These are phyloP conservation scores for Plasmodium vinckei DNA, from an alignment of 169 alveolate species.

Conservation along the genomic window DNA sequence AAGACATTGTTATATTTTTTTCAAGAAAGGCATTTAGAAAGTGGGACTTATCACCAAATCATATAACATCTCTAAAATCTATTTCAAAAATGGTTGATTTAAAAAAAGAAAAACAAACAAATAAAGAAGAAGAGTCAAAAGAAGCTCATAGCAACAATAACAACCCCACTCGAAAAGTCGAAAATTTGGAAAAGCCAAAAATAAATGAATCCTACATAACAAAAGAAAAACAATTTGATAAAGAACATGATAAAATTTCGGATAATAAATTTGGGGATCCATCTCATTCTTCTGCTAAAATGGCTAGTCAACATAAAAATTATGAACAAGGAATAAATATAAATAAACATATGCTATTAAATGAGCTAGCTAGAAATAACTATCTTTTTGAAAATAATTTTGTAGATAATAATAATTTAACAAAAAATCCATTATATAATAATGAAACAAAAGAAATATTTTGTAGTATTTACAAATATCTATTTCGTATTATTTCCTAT, in stretches of 20 bases:
- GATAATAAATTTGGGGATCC: no score
- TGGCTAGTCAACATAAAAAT: background rate
- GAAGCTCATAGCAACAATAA: no score
- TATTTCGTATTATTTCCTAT: slow-evolving; percentile 5
- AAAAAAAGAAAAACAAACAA: no score
- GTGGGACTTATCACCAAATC: slow-evolving; percentile 12
- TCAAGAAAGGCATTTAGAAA: slow-evolving; percentile 28
- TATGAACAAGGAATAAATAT: background rate
- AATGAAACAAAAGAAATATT: slow-evolving; percentile 68
- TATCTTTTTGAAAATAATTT: slow-evolving; percentile 39
- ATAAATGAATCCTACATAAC: no score
- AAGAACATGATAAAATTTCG: no score
- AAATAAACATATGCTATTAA: background rate
- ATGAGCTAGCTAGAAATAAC: slow-evolving; percentile 37
- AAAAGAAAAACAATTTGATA: no score
- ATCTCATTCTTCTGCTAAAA: background rate
- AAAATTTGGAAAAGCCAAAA: no score
- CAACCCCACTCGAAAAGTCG: background rate
- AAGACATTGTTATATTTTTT: slow-evolving; percentile 46
- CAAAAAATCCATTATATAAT: slow-evolving; percentile 54
- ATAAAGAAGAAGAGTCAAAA: background rate
- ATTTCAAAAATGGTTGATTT: background rate
- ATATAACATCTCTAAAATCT: background rate
- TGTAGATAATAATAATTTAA: slow-evolving; percentile 23
- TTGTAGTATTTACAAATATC: slow-evolving; percentile 29